Conservation (phyloP, 495 filamentous ascomycete species). For the Glarea lozoyensis region DNA sequence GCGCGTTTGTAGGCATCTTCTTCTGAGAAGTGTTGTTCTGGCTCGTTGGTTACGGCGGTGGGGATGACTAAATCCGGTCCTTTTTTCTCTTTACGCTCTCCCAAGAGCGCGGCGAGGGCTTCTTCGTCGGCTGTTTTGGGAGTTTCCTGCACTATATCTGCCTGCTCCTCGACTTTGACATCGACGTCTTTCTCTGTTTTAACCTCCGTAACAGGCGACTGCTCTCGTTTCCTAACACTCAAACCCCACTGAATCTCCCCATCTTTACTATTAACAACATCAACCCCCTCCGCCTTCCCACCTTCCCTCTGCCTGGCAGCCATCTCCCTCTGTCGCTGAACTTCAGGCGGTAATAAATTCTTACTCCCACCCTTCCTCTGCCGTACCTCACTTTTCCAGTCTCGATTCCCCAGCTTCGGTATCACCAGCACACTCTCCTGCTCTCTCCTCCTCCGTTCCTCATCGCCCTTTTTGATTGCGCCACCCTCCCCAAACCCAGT, state of each 20-base stretch:
- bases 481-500: conserved; percentile 29
- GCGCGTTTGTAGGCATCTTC: conserved; percentile 60
- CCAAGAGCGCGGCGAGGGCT: conserved; percentile 73
- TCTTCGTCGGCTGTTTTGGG: conserved; percentile 58
- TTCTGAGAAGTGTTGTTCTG: conserved; percentile 38
- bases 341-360: conserved; percentile 43
- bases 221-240: conserved; percentile 16
- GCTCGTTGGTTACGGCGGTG: conserved; percentile 21
- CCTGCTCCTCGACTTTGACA: conserved; percentile 22
- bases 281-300: conserved; percentile 18
- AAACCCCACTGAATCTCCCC: conserved; percentile 17
- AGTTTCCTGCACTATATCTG: conserved; percentile 19
- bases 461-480: conserved; percentile 22
- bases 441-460: conserved; percentile 27
- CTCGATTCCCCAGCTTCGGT: conserved; percentile 53
- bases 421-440: conserved; percentile 47
- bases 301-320: conserved; percentile 4
- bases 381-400: conserved; percentile 59
- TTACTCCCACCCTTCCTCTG: conserved; percentile 37
- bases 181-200: conserved; percentile 18
- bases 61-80: conserved; percentile 54
- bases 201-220: too few species aligned
- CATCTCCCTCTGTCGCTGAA: conserved; percentile 28
- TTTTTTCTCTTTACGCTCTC: conserved; percentile 37
- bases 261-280: conserved; percentile 26